These are phyloP conservation scores for Manihot esculenta DNA, from an alignment of 441 rosid genomes.

Conservation along the genomic window DNA sequence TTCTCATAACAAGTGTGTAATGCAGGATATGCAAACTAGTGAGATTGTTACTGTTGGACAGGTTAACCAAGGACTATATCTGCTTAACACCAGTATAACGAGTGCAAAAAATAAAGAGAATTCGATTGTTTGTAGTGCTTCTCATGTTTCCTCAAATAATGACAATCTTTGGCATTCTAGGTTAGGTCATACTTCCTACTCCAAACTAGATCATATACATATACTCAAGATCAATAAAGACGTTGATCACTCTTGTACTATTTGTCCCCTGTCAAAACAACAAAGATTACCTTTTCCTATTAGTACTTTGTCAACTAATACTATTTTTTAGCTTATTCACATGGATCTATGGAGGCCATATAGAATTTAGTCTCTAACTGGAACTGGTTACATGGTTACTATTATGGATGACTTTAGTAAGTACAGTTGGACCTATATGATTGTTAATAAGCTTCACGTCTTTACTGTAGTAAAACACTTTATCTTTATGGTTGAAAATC, in stretches of 20 bases:
- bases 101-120: too few species aligned
- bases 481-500: not conserved
- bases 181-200: not conserved
- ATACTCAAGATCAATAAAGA: not conserved
- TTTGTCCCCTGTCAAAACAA: slow-evolving; percentile 2
- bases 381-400: not conserved
- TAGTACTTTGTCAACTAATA: not conserved
- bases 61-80: too few species aligned
- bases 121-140: too few species aligned
- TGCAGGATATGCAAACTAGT: too few species aligned
- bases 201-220: too few species aligned
- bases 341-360: slow-evolving; percentile 3
- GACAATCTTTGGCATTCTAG: not conserved
- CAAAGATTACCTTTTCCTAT: not conserved
- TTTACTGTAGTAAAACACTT: too few species aligned
- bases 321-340: not conserved
- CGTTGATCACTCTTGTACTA: not conserved
- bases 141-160: too few species aligned
- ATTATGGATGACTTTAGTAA: slow-evolving; percentile 4
- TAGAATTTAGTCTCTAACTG: not conserved
- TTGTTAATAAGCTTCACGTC: not conserved
- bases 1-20: too few species aligned
- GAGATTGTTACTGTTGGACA: too few species aligned
- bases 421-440: slow-evolving; percentile 2
- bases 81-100: not conserved